Conservation (phyloP, 345 rosid genomes). For the Dovyalis caffra region DNA sequence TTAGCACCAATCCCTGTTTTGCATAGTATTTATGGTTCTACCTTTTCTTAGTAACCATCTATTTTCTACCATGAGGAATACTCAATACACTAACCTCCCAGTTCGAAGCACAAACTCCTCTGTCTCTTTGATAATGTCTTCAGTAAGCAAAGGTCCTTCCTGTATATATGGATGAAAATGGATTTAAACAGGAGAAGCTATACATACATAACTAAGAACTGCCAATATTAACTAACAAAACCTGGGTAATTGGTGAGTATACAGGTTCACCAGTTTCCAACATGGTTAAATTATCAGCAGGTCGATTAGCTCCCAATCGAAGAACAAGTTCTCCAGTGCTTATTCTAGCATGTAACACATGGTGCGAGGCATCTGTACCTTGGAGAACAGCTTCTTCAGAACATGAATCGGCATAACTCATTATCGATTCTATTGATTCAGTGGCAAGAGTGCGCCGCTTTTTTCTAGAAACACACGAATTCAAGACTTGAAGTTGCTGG, state of each 20-base stretch:
- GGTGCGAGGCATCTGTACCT: conserved; percentile 26
- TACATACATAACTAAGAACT: conserved; percentile 13
- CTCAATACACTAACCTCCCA: conserved; percentile 63
- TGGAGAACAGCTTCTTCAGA: conserved; percentile 37
- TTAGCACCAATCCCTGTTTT: no score
- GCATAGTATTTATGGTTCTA: no score
- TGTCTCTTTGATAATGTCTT: conserved; percentile 92
- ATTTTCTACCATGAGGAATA: neutral
- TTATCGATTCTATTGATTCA: conserved; percentile 64
- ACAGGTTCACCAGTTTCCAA: conserved; percentile 92
- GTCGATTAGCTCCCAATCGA: conserved; percentile 62
- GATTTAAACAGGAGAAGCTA: conserved; percentile 14
- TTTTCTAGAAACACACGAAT: conserved; percentile 88
- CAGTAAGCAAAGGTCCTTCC: conserved; percentile 95
- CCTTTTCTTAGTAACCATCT: neutral
- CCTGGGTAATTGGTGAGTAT: conserved; percentile 87
- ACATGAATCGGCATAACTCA: conserved; percentile 51
- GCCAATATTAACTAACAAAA: conserved; percentile 29
- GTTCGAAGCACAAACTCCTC: conserved; percentile 96
- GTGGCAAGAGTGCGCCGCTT: conserved; percentile 49
- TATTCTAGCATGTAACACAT: conserved; percentile 57
- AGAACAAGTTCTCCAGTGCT: conserved; percentile 69
- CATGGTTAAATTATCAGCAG: conserved; percentile 61
- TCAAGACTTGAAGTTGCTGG: conserved; percentile 88
- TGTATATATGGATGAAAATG: conserved; percentile 30